Base-by-base conservation (phyloP, 179 eudicot species). In the Amaranthus tricolor region DNA sequence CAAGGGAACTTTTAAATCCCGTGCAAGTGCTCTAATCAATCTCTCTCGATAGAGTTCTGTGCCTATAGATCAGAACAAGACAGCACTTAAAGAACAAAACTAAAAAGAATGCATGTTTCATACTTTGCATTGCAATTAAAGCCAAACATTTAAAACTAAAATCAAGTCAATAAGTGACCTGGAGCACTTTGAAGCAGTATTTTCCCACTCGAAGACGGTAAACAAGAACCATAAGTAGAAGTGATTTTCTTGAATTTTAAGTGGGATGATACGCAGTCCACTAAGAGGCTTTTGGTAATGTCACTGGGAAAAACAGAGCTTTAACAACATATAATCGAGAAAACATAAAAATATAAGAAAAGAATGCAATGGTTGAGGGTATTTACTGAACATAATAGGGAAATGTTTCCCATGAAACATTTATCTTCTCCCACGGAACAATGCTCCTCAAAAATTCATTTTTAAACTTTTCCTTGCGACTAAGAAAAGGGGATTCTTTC, bases 31-130 rank as follows among this genome's bases (percentile, higher is more conserved):
- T 87, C 87, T 88, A 77, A 94, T 89, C 78, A 94, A 62, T 82
- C 98, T 88, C 84, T 94, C 98, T 73, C 98, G 88, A 75, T 94
- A 94, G 21, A 94, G 91, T 89, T 94, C 98, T 24, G 93, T 90
- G 51, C 98, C 98, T 94, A 65, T 45, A 57, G 77, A 79, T 56
- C n/a, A 69, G 7, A 59, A 60, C 11, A 48, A 8, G 51, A 19
- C 52, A 31, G 51, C 2, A 56, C 24, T 58, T 20, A 17, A 17
- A 65, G 15, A 11, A 21, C 54, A 54, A 74, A 10, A 72, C 5
- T 31, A 62, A 31, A 62, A 6, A 16, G 17, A 14, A 52, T 15
- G 21, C 15, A 21, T 7, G 20, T 9, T 5, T 60, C 12, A 20
- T 14, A 10, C 43, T 21, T 15, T 2, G 49, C 72, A 24, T 52